Evolutionary conservation across 371 early-diverging fungal species (phyloP), one percentile per base, ranked within the genome.

Genomic region (Funneliformis caledonium): DNA sequence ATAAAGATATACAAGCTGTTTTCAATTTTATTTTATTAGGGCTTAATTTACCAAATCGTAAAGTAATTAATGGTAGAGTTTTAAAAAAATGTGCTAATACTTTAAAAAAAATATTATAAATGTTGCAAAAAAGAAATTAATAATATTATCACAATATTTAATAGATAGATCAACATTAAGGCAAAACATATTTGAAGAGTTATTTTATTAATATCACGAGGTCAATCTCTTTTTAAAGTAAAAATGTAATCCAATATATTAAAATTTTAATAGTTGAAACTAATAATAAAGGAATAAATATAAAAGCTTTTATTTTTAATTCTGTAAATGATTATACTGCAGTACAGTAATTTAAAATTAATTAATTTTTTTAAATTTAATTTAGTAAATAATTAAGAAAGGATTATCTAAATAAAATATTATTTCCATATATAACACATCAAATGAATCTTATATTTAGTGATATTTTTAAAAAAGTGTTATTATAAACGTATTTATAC

Each of bases 371-470:
- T 19, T n/a, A n/a, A 56, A 1, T 56, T 56, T 56, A 62, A 62
- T 68, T 68, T 75, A 75, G 26, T 16, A 75, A 56, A 33, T 1
- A 60, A 59, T 59, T 59, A 37, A 68, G 16, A 56, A 74, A n/a
- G 11, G 5, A 42, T 2, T 12, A 37, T 31, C 33, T 31, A 42
- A 19, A 59, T 1, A 56, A n/a, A 50, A 9, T 56, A 7, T 75
- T 56, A 60, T 61, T 59, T 37, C 16, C 33, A 19, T 56, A 19
- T 4, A 75, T 75, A 43, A 42, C 8, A 33, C 75, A 75, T 37
- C 75, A 75, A 59, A 75, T 75, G 59, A 75, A 75, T 19, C 45
- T 75, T 12, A 42, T 75, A 31, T 75, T 75, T 60, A 61, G 19
- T 37, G 43, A 75, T 59, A 75, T 75, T 59, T 75, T 75, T 52